A percentile compares a stretch with the other conserved stretches of the same genome.
Conservation (phyloP, 306 rosid genomes). For the Cucurbita pepo region DNA sequence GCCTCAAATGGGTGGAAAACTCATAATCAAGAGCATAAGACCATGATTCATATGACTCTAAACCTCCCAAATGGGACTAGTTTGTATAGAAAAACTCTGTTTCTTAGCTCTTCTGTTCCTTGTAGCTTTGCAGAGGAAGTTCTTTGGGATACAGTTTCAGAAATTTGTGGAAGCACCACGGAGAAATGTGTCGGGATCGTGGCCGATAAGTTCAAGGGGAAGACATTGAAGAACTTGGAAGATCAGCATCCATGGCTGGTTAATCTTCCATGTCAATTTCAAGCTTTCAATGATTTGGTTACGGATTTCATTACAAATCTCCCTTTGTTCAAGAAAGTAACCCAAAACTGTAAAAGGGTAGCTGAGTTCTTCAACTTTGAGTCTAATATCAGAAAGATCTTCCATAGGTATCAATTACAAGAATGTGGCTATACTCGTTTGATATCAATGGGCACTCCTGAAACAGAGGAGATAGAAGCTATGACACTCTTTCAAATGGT, state of each 20-base stretch:
- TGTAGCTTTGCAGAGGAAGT: conserved; percentile 68
- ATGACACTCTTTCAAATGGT: conserved; percentile 26
- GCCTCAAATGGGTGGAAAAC: conserved; percentile 65
- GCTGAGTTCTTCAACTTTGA: conserved; percentile 51
- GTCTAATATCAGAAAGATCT: conserved; percentile 38
- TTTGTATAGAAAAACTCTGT: conserved; percentile 59
- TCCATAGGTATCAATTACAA: conserved; percentile 56
- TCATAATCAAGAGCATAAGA: conserved; percentile 23
- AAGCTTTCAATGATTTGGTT: conserved; percentile 43
- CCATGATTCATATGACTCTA: conserved; percentile 44
- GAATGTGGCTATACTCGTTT: conserved; percentile 51
- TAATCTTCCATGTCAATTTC: conserved; percentile 75
- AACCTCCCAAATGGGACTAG: conserved; percentile 88
- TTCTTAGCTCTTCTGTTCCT: conserved; percentile 45
- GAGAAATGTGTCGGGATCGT: conserved; percentile 84
- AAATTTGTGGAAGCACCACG: conserved; percentile 52
- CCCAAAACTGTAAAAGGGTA: conserved; percentile 47
- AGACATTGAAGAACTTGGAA: conserved; percentile 65
- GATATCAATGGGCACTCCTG: conserved; percentile 25
- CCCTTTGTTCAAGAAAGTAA: conserved; percentile 36
- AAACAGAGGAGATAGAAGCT: conserved; percentile 16
- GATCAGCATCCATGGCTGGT: conserved; percentile 78
- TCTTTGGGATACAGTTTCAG: conserved; percentile 55
- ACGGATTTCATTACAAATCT: conserved; percentile 58
- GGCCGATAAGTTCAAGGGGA: conserved; percentile 59